Percentiles rank a stretch among this genome's conserved stretches.
Evolutionary conservation across 768 basidiomycete species (phyloP).

Genomic region (Calocera viscosa): DNA sequence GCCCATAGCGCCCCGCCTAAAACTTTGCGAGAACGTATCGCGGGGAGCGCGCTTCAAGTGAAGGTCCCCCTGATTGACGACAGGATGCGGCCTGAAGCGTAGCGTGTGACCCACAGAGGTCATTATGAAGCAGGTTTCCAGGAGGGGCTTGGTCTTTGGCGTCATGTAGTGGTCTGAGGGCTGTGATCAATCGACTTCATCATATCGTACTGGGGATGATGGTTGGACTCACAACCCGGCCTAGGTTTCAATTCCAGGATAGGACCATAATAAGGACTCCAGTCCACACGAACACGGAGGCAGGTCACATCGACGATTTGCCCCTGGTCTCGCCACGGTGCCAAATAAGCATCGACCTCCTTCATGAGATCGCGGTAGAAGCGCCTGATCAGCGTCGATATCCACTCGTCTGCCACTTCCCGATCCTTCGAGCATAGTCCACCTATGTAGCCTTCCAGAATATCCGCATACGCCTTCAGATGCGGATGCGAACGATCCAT

Average conservation of each 20-base stretch:
- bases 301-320: not conserved
- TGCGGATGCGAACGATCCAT: not conserved
- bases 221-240: not conserved
- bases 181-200: not conserved
- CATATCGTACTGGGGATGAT: not conserved
- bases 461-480: not conserved
- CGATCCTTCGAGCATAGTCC: not conserved
- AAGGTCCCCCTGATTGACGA: not conserved
- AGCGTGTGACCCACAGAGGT: not conserved
- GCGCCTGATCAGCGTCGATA: not conserved
- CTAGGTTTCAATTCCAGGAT: not conserved
- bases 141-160: not conserved
- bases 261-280: not conserved
- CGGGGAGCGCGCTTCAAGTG: not conserved
- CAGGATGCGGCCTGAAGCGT: not conserved
- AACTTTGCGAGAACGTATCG: not conserved
- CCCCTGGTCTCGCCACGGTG: not conserved
- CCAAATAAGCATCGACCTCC: not conserved
- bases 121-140: not conserved
- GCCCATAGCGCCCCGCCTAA: not conserved
- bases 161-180: not conserved
- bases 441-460: not conserved
- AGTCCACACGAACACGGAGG: not conserved
- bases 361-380: constrained; percentile 5
- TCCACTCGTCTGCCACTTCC: not conserved